Base-by-base conservation (phyloP, 164 flowering plant genomes). In the Sedum album region DNA sequence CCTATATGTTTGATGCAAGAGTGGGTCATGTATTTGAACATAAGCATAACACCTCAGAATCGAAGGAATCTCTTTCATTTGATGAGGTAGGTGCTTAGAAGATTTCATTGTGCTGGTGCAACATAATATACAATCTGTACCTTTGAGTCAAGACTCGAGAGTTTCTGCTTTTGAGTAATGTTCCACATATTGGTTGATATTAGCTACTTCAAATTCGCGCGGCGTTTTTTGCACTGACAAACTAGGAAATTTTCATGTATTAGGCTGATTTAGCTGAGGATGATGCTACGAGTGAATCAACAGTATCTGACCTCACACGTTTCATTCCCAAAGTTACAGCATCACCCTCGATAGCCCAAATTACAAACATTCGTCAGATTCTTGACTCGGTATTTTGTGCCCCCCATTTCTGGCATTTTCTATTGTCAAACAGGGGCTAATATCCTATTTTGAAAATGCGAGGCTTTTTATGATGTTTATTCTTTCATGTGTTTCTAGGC, bases 361-460 rank as follows among this genome's bases (percentile, higher is more conserved):
- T 91, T 42, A 82, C 88, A 64, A 88, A 94, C 83, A 90, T 90
- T 68, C 92, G 97, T 36, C 89, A 94, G 84, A 85, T 94, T 67
- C 71, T 90, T 21, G 91, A 94, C 83, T 86, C 96, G 51, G 96
- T 91, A 80, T 73, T 28, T 7, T 63, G 65, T 23, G 25, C 66
- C 41, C 20, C 10, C 23, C 20, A 17, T 25, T 41, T 66, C 15
- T 41, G 44, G 6, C 39, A n/a, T 38, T 18, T 23, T 33, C 8
- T 31, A 9, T 64, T 26, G n/a, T 39, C 42, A 31, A 17, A 41
- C 18, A 18, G 42, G 39, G 21, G 42, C 42, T 39, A 39, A 39
- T 8, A n/a, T n/a, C n/a, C n/a, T n/a, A n/a, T n/a, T n/a, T n/a
- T 44, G 3, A 44, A 44, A 15, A 13, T 11, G 15, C 18, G 15